Conservation (phyloP, 495 filamentous ascomycete genomes). For the Letharia lupina region DNA sequence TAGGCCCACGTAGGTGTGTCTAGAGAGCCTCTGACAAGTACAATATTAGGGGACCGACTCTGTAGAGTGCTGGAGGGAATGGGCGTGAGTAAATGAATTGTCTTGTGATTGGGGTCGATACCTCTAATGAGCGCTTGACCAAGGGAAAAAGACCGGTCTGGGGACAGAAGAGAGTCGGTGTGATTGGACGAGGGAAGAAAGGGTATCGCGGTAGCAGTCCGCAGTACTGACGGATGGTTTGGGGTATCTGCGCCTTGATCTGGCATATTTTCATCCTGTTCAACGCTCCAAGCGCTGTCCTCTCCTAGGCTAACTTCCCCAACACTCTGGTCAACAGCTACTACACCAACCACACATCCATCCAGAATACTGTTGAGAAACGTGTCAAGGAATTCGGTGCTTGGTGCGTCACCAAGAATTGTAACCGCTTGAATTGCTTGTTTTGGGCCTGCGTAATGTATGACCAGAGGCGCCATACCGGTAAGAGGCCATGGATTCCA, state of each 20-base stretch:
- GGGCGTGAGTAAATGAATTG: conserved; percentile 42
- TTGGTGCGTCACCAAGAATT: conserved; percentile 43
- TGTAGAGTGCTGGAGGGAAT: conserved; percentile 35
- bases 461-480: conserved; percentile 42
- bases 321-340: conserved; percentile 30
- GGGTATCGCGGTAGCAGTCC: conserved; percentile 33
- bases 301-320: neutral
- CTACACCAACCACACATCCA: conserved; percentile 50
- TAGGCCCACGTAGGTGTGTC: conserved; percentile 46
- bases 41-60: conserved; percentile 33
- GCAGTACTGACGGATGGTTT: conserved; percentile 22
- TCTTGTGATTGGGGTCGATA: conserved; percentile 34
- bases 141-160: conserved; percentile 37
- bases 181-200: conserved; percentile 38
- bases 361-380: conserved; percentile 46
- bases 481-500: conserved; percentile 46
- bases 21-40: conserved; percentile 46
- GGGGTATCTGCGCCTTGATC: neutral
- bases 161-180: conserved; percentile 36
- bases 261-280: neutral
- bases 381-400: conserved; percentile 26
- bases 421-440: conserved; percentile 46
- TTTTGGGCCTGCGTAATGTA: conserved; percentile 45
- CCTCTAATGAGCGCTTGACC: conserved; percentile 46
- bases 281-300: neutral